Evolutionary conservation across 768 basidiomycete species (phyloP).

Genomic region (Lactifluus pinguis): DNA sequence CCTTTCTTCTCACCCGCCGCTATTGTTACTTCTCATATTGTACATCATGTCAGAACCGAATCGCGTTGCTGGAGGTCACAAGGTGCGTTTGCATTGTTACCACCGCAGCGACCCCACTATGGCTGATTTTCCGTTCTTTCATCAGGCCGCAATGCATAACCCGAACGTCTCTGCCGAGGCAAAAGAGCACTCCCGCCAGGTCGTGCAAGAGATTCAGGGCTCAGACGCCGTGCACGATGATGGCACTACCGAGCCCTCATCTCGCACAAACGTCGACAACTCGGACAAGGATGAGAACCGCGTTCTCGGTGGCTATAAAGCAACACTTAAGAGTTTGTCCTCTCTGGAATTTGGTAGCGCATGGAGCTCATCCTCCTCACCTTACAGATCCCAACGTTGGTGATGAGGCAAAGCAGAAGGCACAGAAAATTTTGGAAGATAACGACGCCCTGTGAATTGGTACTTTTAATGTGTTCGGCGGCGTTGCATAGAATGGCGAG

Average conservation of each 20-base stretch:
- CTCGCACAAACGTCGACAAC: not conserved
- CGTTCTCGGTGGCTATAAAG: constrained; percentile 25
- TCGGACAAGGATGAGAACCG: constrained; percentile 20
- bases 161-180: constrained; percentile 26
- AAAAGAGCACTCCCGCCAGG: constrained; percentile 25
- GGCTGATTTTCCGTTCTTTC: not conserved
- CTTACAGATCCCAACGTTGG: constrained; percentile 24
- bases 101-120: too few species aligned
- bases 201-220: constrained; percentile 20
- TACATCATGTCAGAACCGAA: not conserved
- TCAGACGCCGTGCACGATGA: constrained; percentile 11
- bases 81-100: not conserved
- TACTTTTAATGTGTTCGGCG: too few species aligned
- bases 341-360: not conserved
- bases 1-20: not conserved
- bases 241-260: not conserved
- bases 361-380: not conserved
- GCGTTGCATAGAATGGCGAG: too few species aligned
- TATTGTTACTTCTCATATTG: not conserved
- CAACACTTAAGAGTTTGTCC: constrained; percentile 23
- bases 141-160: constrained; percentile 26
- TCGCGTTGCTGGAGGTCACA: not conserved
- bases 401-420: constrained; percentile 24
- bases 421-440: constrained; percentile 21
- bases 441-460: constrained; percentile 16